Evolutionary conservation across 495 filamentous ascomycete species (phyloP), one percentile per base, ranked within the genome.

Genomic region (Daldinia childiae): DNA sequence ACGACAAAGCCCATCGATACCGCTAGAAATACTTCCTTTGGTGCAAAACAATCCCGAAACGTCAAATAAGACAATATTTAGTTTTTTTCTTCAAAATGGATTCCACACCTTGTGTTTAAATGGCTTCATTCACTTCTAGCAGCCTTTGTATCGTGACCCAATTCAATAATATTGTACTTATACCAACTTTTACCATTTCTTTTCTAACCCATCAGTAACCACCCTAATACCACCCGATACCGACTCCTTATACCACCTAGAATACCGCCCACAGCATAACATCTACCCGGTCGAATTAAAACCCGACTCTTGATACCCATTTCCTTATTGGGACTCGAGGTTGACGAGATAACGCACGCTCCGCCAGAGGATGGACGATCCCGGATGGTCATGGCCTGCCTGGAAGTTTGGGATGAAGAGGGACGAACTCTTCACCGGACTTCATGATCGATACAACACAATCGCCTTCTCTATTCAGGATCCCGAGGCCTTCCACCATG

Each of bases 361-460:
- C 60, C 15, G 12, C 56, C 69, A 66, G 73, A 82, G 74, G 64
- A 85, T 85, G 83, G 82, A 85, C 70, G 82, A 84, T 58, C 76
- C 79, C 14, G 76, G 76, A 67, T 81, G 73, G 72, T 79, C 72
- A 58, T 85, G 83, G 83, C 83, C 83, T 24, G 76, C 80, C 51
- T 85, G 83, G 83, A 84, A 85, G 59, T 85, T 85, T 77, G 74
- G 74, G 5, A 73, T 78, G 76, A 78, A 75, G 72, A 77, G 76
- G 48, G 72, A 74, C 24, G 76, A 78, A 7, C 74, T 78, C 74
- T 73, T 72, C 72, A 78, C 76, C 66, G 76, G 74, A 58, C 74
- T 78, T 12, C 74, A 78, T 21, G 76, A 78, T 68, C 74, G 76
- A 65, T 78, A 78, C 59, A 78, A 78, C 54, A 78, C 76, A 4